Evolutionary conservation across 1,284 basidiomycete species (phyloP).

Genomic region (Microstroma glucosiphilum): DNA sequence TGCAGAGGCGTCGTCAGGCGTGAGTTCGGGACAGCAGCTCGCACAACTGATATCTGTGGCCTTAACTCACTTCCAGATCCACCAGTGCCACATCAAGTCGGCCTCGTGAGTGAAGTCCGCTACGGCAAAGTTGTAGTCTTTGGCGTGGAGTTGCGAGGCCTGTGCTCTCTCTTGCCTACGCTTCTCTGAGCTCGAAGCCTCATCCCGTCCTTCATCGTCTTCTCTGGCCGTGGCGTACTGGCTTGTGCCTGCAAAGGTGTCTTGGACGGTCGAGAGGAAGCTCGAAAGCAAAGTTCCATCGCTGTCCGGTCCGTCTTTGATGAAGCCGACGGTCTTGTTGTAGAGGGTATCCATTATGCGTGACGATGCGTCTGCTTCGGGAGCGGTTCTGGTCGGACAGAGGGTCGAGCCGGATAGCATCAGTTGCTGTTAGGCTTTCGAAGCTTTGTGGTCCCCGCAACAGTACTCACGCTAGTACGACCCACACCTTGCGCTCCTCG

Average conservation of each 20-base stretch:
- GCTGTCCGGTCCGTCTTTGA: background rate
- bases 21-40: no score
- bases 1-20: no score
- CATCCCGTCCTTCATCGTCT: background rate
- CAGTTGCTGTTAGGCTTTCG: no score
- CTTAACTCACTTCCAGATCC: background rate
- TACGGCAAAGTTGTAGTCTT: background rate
- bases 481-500: background rate
- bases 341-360: background rate
- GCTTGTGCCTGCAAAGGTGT: background rate
- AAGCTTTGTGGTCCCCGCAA: no score
- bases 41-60: no score
- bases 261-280: no score
- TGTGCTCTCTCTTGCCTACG: background rate
- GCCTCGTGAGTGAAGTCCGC: background rate
- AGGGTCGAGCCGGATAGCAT: no score
- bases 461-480: background rate
- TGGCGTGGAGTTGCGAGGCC: background rate
- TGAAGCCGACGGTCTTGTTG: background rate
- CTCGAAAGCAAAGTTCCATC: background rate
- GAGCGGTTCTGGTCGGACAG: background rate
- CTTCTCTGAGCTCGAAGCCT: background rate
- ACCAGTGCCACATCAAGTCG: conserved; percentile 1
- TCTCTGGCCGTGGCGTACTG: background rate
- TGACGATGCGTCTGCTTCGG: background rate